Evolutionary conservation across 2,329 filamentous ascomycete species (phyloP), one percentile per base, ranked within the genome.

Genomic region (Cryoendolithus antarcticus): DNA sequence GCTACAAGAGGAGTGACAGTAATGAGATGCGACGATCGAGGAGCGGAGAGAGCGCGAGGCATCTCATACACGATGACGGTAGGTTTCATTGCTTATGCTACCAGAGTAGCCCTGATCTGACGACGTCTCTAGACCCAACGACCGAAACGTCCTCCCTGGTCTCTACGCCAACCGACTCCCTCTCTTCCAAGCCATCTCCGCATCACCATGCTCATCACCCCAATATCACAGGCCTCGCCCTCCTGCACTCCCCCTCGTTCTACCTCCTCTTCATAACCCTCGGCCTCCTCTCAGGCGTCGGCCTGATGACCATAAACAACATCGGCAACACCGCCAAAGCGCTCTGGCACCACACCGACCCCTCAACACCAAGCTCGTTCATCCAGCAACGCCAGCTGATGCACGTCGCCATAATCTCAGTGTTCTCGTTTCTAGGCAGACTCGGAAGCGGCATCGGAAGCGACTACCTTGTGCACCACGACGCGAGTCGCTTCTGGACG

Each of bases 231-330:
- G 91, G 91, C 47, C 67, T 86, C 55, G 71, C 73, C 10, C 70
- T 98, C 56, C 64, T 94, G 27, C 68, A 67, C 38, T 77, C 73
- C 44, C 53, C 78, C 35, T 82, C 93, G 48, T 98, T 96, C 61
- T 96, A 88, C 86, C 82, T 93, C 54, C 65, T 93, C 21, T 96
- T 93, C 60, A 62, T 74, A 41, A 77, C 94, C 49, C 84, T 98
- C 73, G 86, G 80, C 30, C 74, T 95, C n/a, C 68, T 96, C 45
- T 86, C 86, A 4, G 91, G 91, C 38, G 82, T 95, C 51, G 91
- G 91, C 8, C 66, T 98, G 48, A 98, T 98, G 91, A 96, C 89
- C 0, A 98, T 98, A 64, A 98, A 98, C 65, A 98, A 98, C 53
- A 94, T 96, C 54, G 91, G 91, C 32, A 93, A 94, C 56, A 77